These are phyloP conservation scores for Microbotryum lychnidis-dioicae DNA, from an alignment of 1,284 basidiomycete species.

Conservation along the genomic window DNA sequence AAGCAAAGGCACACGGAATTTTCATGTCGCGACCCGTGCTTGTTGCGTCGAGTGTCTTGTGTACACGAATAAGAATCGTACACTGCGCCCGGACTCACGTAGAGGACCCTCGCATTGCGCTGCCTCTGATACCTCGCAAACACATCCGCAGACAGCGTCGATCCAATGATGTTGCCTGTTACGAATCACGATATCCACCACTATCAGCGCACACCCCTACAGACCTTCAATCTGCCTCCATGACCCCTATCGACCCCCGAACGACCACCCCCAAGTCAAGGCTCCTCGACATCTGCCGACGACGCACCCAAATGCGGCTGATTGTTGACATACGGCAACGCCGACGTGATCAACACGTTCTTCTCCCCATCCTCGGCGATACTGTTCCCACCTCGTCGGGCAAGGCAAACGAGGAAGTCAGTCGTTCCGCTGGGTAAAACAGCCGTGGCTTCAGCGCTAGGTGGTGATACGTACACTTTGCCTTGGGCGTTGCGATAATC, in stretches of 20 bases:
- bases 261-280: background rate
- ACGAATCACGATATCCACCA: background rate
- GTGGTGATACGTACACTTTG: slow-evolving; percentile 19
- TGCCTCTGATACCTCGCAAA: slow-evolving; percentile 71
- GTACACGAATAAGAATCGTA: slow-evolving; percentile 49
- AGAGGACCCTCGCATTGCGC: slow-evolving; percentile 46
- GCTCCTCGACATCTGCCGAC: background rate
- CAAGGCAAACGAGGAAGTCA: background rate
- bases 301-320: slow-evolving; percentile 84
- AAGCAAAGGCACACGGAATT: background rate
- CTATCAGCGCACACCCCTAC: background rate
- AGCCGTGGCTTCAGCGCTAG: background rate
- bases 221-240: background rate
- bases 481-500: slow-evolving; percentile 23
- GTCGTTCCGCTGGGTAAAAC: too few species aligned
- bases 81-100: slow-evolving; percentile 25
- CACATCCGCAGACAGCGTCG: slow-evolving; percentile 89
- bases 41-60: too few species aligned
- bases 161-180: slow-evolving; percentile 93
- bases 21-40: too few species aligned
- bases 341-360: slow-evolving; percentile 89
- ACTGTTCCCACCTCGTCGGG: slow-evolving; percentile 43
- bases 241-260: background rate
- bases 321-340: slow-evolving; percentile 95
- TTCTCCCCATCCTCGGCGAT: slow-evolving; percentile 73